Evolutionary conservation across 768 basidiomycete genomes (phyloP), one percentile per base, ranked within the genome.

Genomic region (Trametopsis cervina): DNA sequence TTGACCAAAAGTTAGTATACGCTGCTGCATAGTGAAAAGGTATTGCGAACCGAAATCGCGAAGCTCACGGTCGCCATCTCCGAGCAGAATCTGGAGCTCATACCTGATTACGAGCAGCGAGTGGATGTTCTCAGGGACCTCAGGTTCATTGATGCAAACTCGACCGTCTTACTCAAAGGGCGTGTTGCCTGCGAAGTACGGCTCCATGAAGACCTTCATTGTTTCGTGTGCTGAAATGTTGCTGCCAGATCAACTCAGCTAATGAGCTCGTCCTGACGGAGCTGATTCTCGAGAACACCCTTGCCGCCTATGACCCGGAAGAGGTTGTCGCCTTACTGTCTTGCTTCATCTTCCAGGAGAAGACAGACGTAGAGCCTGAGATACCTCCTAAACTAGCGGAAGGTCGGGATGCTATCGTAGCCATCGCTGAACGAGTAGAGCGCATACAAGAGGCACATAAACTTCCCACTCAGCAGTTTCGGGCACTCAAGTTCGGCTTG

Each of bases 271-370:
- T 99, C 41, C 72, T 98, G 40, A 99, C 96, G 0, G 96, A 99
- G 60, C 78, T 99, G 43, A 95, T 99, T 47, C 76, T 98, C 44
- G 96, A 99, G 60, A 99, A 99, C 60, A 87, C 89, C 0, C 72
- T 98, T 23, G 90, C 91, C 4, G 70, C 72, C 12, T 98, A 89
- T 62, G 92, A 92, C 40, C 90, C 96, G 0, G 91, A 92, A 64
- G 96, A 98, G 67, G 91, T 95, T 43, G 96, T 95, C 35, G 94
- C 96, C 2, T 75, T 99, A 22, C 75, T 99, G 4, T 97, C 95
- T 3, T 89, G 89, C 60, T 98, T 99, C 62, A 86, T 99, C 36
- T 99, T 99, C 66, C 96, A 98, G 64, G 96, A 99, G 63, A 98
- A 96, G 69, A 92, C 93, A 12, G 92, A 96, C 6, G 73, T 82